Conservation (phyloP, 768 basidiomycete species). For the Lactarius trivialis region DNA sequence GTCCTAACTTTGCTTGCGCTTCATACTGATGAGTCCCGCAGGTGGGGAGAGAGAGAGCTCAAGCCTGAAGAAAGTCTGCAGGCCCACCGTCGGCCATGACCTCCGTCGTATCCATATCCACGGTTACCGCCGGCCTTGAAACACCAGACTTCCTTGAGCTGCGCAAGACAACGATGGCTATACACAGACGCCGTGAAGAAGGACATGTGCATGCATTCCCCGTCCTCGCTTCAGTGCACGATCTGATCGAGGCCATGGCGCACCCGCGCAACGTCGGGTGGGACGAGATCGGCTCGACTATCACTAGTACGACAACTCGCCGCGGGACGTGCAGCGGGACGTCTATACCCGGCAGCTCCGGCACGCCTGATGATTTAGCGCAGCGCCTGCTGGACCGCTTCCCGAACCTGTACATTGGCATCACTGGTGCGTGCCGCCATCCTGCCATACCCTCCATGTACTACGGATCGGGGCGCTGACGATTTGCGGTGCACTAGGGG, state of each 20-base stretch:
- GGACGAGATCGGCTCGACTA: conserved; percentile 89
- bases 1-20: too few relatives aligned
- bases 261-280: conserved; percentile 82
- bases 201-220: conserved; percentile 46
- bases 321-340: conserved; percentile 56
- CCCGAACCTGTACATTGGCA: conserved; percentile 75
- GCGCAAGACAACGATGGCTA: too few relatives aligned
- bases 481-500: conserved; percentile 38
- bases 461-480: neutral
- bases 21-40: too few relatives aligned
- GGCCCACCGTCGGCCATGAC: too few relatives aligned
- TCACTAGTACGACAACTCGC: conserved; percentile 75
- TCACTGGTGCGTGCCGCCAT: conserved; percentile 54
- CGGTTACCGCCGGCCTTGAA: too few relatives aligned
- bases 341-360: conserved; percentile 65
- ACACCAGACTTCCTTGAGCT: too few relatives aligned
- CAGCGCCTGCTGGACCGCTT: conserved; percentile 66
- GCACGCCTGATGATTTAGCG: conserved; percentile 65
- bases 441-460: too few relatives aligned
- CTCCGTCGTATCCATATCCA: too few relatives aligned
- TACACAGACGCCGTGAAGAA: conserved; percentile 65
- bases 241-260: conserved; percentile 49
- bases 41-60: too few relatives aligned
- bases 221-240: neutral
- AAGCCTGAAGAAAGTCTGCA: too few relatives aligned